Base-by-base conservation (phyloP, 2,329 filamentous ascomycete species). In the Exophiala sp. region DNA sequence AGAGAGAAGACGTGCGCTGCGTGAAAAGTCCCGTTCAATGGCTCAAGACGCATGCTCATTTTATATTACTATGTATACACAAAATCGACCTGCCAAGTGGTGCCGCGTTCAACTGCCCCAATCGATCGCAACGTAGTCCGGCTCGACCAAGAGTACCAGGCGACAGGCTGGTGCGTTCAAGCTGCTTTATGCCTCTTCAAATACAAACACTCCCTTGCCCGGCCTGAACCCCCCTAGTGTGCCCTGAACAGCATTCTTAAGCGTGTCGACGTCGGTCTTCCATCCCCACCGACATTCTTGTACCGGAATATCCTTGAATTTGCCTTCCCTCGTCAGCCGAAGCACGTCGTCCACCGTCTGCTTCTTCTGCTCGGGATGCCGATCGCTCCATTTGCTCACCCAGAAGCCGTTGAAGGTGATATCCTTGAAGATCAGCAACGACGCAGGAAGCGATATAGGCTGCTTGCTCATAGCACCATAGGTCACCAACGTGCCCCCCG, bases 381-480 rank as follows among this genome's bases (percentile, higher is more conserved):
- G 72, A 64, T 90, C 83, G 41, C 86, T 88, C 91, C 93, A 97
- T 53, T 78, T 81, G 64, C 86, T 93, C 19, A 97, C 82, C 93
- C 93, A 98, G 69, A 97, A 98, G 3, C 93, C 94, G 55, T 87
- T 79, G 64, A 96, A 95, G 44, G 80, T 77, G 45, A 97, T 76
- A 61, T 97, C 82, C 68, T 91, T 93, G 73, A 98, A 98, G 61
- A 98, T 98, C 52, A 97, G 73, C 59, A 94, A 74, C 0, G 86
- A 86, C 0, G 90, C 86, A 0, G 91, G 88, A 54, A 97, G 70
- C 5, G 78, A 76, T 21, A 96, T 78, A 0, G 91, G 90, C 71
- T 95, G 84, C 66, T 86, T 86, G 27, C 86, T 82, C 93, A 98
- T 98, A 43, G 87, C 91, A 21, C 93, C 93, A 65, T 98, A 98